Evolutionary conservation across 768 basidiomycete genomes (phyloP).

Genomic region (Chalciporus pseudorubinellus): DNA sequence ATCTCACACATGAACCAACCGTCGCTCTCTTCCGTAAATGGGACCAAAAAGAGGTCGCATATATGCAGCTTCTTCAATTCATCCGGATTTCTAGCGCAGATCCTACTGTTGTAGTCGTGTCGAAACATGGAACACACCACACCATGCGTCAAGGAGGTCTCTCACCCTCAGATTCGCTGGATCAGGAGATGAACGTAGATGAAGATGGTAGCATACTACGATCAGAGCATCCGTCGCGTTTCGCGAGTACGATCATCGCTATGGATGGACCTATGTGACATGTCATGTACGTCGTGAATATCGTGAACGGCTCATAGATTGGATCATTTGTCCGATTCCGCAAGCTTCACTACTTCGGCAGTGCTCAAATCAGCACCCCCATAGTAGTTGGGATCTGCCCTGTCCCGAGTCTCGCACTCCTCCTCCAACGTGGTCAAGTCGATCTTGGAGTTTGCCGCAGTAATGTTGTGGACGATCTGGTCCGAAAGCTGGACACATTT

Average conservation of each 20-base stretch:
- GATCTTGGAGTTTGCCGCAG: no score
- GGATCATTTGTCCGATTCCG: no score
- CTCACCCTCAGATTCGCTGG: constrained; percentile 3
- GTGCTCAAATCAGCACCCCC: no score
- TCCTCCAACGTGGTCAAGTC: no score
- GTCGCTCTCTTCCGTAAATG: constrained; percentile 72
- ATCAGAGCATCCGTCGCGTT: constrained; percentile 31
- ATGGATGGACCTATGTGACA: constrained; percentile 34
- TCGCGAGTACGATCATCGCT: constrained; percentile 37
- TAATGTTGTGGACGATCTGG: no score
- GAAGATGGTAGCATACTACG: constrained; percentile 24
- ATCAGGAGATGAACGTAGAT: constrained; percentile 31
- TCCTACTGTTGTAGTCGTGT: constrained; percentile 46
- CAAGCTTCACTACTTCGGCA: no score
- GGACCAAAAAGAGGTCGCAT: constrained; percentile 76
- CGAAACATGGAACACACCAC: constrained; percentile 59
- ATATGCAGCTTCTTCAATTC: constrained; percentile 68
- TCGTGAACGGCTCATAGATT: no score
- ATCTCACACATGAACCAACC: constrained; percentile 70
- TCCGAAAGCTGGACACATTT: no score
- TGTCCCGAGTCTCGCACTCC: no score
- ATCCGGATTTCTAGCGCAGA: constrained; percentile 67
- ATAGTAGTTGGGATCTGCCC: no score
- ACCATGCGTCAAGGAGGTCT: constrained; percentile 25
- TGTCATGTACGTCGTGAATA: not conserved